Base-by-base conservation (phyloP, 2,329 filamentous ascomycete species). In the Alternaria sp. region DNA sequence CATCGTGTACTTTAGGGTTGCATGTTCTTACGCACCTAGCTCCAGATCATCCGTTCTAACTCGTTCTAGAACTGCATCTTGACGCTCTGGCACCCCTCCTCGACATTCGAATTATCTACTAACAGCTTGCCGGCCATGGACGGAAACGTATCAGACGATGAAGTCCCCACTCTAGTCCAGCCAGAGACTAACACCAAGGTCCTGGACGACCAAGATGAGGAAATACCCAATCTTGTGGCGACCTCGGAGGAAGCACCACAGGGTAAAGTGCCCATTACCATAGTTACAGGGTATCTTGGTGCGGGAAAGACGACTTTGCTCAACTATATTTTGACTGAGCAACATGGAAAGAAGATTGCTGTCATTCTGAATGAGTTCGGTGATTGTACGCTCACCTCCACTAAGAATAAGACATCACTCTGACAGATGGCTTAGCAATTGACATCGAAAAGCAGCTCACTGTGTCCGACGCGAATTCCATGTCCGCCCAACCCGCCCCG, bases 391-490 rank as follows among this genome's bases (percentile, higher is more conserved):
- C 30, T 13, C 15, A 15, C 4, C 45, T 12, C 17, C 28, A 11
- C 8, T 11, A 6, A 7, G 17, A 11, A n/a, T 36, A 6, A 10
- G 3, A 10, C 7, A 10, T 12, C 17, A 30, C 23, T 49, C 59
- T 54, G 62, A 67, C 61, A 40, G 21, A 51, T 21, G 17, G 4
- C 7, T 13, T 28, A 94, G 93, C 95, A 58, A 86, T 93, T 72
- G 95, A 98, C 75, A 97, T 99, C 68, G 96, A 99, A 80, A 97
- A 97, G 78, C 94, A 93, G 46, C 86, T 99, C 66, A 98, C 95
- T 0, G 90, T 99, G 70, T 97, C 91, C 8, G 72, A 75, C 55
- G 55, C 65, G 17, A 70, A 78, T 63, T 70, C 68, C 4, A 79
- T 74, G 17, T 68, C 70, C 47, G 72, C 77, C 30, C 68, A 69